Base-by-base conservation (phyloP, 495 filamentous ascomycete genomes). In the Talaromyces wortmannii region DNA sequence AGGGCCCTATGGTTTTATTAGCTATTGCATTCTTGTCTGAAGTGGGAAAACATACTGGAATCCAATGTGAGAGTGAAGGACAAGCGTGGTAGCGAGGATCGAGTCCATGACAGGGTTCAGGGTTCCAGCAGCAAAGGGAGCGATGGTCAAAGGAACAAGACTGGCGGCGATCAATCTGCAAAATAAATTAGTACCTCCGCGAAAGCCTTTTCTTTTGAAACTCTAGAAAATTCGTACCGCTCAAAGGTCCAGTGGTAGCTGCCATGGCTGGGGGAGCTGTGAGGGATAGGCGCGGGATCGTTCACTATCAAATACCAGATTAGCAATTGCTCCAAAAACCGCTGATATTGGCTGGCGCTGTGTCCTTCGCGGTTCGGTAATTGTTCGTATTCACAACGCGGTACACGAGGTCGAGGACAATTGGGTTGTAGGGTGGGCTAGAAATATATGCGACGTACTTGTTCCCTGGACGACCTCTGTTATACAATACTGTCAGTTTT, bases 191-290 rank as follows among this genome's bases (percentile, higher is more conserved):
- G 55, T 51, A n/a, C 7, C 18, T 31, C 50, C 45, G 31, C 8
- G 13, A n/a, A 7, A 17, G 15, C 6, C 32, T 42, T 33, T 53
- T 46, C 46, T 44, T 18, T 16, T 16, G 36, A 50, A 23, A 23
- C 23, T 23, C 23, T 4, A 23, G 23, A 23, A 23, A 23, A 43
- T 31, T 63, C 70, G 47, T 67, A 86, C 86, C 94, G 86, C 80
- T 98, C 94, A 67, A 96, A 95, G 58, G 87, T 85, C 94, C 94
- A 98, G 79, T 98, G 94, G 79, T 97, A 97, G 70, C 88, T 92
- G 52, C 94, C 95, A 71, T 97, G 86, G 17, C 81, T 75, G 13
- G 91, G 84, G 52, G 80, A 83, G 42, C 88, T 60, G 8, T 78
- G 60, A 29, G 90, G 91, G n/a, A 97, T 67, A 29, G 81, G 83